Conservation (phyloP, 306 rosid species). For the Sicyos baderoa region DNA sequence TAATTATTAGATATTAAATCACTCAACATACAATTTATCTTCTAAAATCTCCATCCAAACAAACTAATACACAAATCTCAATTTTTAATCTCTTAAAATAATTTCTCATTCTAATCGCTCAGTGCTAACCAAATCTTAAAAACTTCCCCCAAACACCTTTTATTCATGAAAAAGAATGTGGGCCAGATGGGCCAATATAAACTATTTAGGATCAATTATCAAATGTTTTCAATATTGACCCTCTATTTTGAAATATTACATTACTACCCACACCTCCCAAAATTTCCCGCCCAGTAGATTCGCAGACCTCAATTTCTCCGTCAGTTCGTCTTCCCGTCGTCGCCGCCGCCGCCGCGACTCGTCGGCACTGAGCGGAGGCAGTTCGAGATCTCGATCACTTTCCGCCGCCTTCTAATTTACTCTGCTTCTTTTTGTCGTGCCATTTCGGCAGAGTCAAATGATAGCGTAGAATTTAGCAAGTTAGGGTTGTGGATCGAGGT, state of each 20-base stretch:
- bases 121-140: too few species aligned
- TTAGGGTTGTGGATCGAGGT: slow-evolving; percentile 7
- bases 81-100: too few species aligned
- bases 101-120: too few species aligned
- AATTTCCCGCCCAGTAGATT: background rate
- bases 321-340: background rate
- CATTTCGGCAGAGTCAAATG: background rate
- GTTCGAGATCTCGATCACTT: background rate
- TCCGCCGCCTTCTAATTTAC: background rate
- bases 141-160: too few species aligned
- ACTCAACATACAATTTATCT: too few species aligned
- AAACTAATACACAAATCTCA: too few species aligned
- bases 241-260: background rate
- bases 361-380: background rate
- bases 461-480: background rate
- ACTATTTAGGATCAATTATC: background rate
- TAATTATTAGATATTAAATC: too few species aligned
- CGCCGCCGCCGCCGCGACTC: too few species aligned
- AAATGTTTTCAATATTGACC: background rate
- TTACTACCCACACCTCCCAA: background rate
- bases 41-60: too few species aligned
- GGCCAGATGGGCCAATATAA: background rate
- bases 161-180: background rate
- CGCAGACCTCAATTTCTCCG: background rate
- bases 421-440: background rate